Conservation (phyloP, 768 basidiomycete genomes). For the Thelephora ganbajun region DNA sequence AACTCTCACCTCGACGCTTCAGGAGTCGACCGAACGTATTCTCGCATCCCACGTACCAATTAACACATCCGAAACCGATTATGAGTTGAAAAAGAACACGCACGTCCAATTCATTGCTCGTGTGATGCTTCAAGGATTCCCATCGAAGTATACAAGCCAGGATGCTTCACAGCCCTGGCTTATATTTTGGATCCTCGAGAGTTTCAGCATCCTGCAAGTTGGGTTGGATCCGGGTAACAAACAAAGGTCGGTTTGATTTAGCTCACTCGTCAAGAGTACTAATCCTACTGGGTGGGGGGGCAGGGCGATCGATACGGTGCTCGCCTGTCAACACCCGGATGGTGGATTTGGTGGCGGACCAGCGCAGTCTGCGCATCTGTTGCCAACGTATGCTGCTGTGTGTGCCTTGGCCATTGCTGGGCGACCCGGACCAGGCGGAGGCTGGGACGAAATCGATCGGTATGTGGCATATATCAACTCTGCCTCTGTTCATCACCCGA, state of each 20-base stretch:
- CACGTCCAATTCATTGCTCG: slow-evolving; percentile 70
- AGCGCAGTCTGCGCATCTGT: slow-evolving; percentile 73
- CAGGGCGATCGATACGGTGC: slow-evolving; percentile 70
- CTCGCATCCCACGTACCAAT: slow-evolving; percentile 41
- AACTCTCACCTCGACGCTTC: slow-evolving; percentile 47
- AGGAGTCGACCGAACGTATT: slow-evolving; percentile 52
- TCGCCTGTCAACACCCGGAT: slow-evolving; percentile 69
- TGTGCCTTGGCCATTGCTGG: slow-evolving; percentile 78
- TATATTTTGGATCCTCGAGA: slow-evolving; percentile 84
- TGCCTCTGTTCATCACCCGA: neutral
- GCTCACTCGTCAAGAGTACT: neutral
- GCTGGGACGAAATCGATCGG: slow-evolving; percentile 85
- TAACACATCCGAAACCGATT: slow-evolving; percentile 12
- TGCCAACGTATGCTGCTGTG: slow-evolving; percentile 83
- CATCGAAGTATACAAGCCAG: slow-evolving; percentile 63
- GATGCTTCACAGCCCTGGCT: slow-evolving; percentile 96
- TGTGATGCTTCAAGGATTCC: slow-evolving; percentile 68
- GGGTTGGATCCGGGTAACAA: slow-evolving; percentile 66
- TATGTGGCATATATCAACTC: slow-evolving; percentile 15
- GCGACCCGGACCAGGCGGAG: slow-evolving; percentile 51
- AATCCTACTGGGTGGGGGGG: neutral
- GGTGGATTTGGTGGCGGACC: slow-evolving; percentile 93
- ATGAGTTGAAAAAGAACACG: slow-evolving; percentile 39
- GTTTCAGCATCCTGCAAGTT: slow-evolving; percentile 67
- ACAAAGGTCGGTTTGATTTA: slow-evolving; percentile 37